Evolutionary conservation across 495 filamentous ascomycete genomes (phyloP), one percentile per base, ranked within the genome.

Genomic region (Hypoxylon cercidicola): DNA sequence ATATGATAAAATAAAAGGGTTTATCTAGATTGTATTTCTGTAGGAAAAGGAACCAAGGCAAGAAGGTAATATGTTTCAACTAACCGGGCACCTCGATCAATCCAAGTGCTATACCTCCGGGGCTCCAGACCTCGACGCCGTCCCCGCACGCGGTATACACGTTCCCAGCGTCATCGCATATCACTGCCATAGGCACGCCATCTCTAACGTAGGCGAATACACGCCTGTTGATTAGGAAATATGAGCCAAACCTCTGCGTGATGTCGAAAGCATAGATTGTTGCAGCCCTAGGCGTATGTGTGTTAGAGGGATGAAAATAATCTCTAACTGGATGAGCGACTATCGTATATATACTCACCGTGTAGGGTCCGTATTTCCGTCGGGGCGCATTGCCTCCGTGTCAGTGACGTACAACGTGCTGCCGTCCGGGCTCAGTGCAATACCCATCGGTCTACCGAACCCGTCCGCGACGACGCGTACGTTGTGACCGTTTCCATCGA

Each of bases 131-230:
- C 60, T 82, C 75, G 10, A 84, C 72, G 9, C 83, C 82, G 52
- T 81, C 82, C 0, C 71, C 78, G 45, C 79, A 83, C 0, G 78
- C 80, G 62, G 77, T 77, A 34, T 79, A 82, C 0, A 84, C 79
- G 53, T 82, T 82, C 0, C 79, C 79, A 0, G 58, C 37, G 4
- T 64, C 44, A 44, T 84, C 80, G 34, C 78, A 82, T 45, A 73
- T 73, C 46, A 85, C 76, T 3, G 62, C 67, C 53, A 78, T 76
- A 0, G 85, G 83, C 0, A 78, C 78, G 0, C 82, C 79, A 0
- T 47, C 58, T 41, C 79, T 75, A 1, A 76, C 75, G 54, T 80
- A 81, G 0, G 83, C 79, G 65, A 87, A 86, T 0, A 86, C 63
- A 0, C 82, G 78, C 15, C 76, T 77, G 52, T 85, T 84, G 0